Evolutionary conservation across 2,329 filamentous ascomycete genomes (phyloP), one percentile per base, ranked within the genome.

Genomic region (Claviceps purpurea): DNA sequence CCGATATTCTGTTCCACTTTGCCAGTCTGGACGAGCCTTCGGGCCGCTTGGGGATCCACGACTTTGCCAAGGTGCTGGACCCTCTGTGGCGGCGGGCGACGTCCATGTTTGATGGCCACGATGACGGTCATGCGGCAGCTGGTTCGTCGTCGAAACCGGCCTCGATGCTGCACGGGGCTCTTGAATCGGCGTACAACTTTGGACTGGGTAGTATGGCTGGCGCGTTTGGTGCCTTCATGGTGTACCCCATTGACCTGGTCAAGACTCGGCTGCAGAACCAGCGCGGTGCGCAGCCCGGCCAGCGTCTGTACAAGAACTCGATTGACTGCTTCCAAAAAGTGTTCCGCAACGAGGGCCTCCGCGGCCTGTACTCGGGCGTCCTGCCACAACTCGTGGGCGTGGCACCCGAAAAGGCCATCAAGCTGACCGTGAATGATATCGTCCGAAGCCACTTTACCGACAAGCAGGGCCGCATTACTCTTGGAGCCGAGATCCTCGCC

Each of bases 221-320:
- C 70, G 93, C 93, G 10, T 98, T 98, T 65, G 93, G 93, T 66
- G 93, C 93, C 13, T 97, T 98, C 68, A 96, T 98, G 89, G 93
- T 98, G 51, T 98, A 98, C 68, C 93, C 93, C 24, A 97, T 98
- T 64, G 93, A 98, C 73, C 73, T 98, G 56, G 93, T 98, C 68
- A 98, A 98, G 79, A 98, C 93, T 1, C 84, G 93, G 55, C 87
- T 98, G 83, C 93, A 98, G 71, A 98, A 98, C 73, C 93, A 98
- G 75, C 82, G 93, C 59, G 82, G 81, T 50, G 81, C 80, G 4
- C 81, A 85, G 49, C 88, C 90, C 1, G 93, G 93, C 53, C 85
- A 95, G 68, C 76, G 86, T 56, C 72, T 97, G 56, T 98, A 98
- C 73, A 95, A 95, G 71, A 98, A 98, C 76, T 97, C 91, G 47